Base-by-base conservation (phyloP, 2,329 filamentous ascomycete species). In the Diplodia mutila region DNA sequence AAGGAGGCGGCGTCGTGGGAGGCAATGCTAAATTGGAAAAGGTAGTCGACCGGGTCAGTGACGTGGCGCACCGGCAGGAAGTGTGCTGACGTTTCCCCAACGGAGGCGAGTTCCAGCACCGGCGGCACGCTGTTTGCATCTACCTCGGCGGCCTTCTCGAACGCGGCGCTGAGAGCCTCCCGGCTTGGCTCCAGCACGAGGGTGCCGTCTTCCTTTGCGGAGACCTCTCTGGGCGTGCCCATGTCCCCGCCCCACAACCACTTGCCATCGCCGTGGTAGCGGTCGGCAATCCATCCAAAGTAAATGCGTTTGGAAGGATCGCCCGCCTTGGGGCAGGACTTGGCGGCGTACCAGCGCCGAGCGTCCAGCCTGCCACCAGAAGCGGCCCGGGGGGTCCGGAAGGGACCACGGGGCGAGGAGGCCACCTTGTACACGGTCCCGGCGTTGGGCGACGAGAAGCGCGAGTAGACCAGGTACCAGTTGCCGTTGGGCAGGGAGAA, bases 241-340 rank as follows among this genome's bases (percentile, higher is more conserved):
- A 79, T 69, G 65, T 78, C 76, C n/a, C 77, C 77, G 52, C 77
- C 77, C 77, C 77, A 79, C 2, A 78, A 72, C 77, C 77, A 79
- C 71, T 78, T 78, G 11, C 72, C 71, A 63, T 79, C 76, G 4
- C 71, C 71, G 52, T 78, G 75, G 3, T 69, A 73, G 65, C 75
- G 75, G 66, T 79, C 77, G 11, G 72, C 77, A 14, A 76, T 71
- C 77, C 77, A 79, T 5, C 77, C 77, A 57, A 79, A 79, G 69
- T 69, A 76, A 25, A 79, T 70, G 11, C 77, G 72, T 67, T 71
- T 75, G 25, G 67, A 70, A 1, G 74, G 65, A 18, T 77, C 71
- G 8, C 73, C 76, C 2, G 76, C 32, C 57, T 69, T 69, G 11
- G 57, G 67, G 32, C 67, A 70, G 9, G 69, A 80, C 68, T 78